Base-by-base conservation (phyloP, 768 basidiomycete genomes). In the Mycena maculata region DNA sequence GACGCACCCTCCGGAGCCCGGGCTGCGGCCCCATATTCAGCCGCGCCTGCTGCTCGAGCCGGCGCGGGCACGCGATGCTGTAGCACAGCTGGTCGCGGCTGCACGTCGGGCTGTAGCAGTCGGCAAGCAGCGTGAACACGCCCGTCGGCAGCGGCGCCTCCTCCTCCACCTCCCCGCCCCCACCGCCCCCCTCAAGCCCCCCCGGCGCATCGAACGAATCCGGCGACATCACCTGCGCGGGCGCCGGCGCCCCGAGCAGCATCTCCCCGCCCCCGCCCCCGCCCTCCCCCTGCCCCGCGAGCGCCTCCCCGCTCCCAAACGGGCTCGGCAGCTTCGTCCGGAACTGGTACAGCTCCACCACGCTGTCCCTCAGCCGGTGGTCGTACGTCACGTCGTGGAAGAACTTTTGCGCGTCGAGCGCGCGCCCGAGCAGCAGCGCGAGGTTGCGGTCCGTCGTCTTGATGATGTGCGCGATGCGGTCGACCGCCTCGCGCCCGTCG, bases 371-470 rank as follows among this genome's bases (percentile, higher is more conserved):
- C 63, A 99, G 77, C 16, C 97, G 91, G 77, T 99, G 98, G 74
- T 98, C 97, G 75, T 99, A 99, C 11, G 98, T 98, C 71, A 99
- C 98, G 74, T 99, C 98, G 75, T 99, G 98, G 76, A 99, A 99
- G 81, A 95, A 99, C 81, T 99, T 99, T 78, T 99, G 98, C 11
- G 96, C 92, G 74, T 99, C 98, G 58, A 99, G 83, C 3, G 98
- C 96, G 44, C 98, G 88, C 7, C 98, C 98, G n/a, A 99, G 86
- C 3, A 99, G 84, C 48, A 99, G 82, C 13, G 98, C 98, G 28
- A 99, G 86, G 78, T 98, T 99, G 16, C 98, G 87, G 80, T 99
- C 98, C 8, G 96, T 95, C 4, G 98, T 99, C 81, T 96, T 96
- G 86, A 99, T 98, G 76, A 99, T 97, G 75, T 98, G 95, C 16